Percentiles rank a stretch among this genome's conserved stretches.
phyloP scores from a whole-genome alignment of 2,329 filamentous ascomycete species.

The Nemania abortiva region DNA sequence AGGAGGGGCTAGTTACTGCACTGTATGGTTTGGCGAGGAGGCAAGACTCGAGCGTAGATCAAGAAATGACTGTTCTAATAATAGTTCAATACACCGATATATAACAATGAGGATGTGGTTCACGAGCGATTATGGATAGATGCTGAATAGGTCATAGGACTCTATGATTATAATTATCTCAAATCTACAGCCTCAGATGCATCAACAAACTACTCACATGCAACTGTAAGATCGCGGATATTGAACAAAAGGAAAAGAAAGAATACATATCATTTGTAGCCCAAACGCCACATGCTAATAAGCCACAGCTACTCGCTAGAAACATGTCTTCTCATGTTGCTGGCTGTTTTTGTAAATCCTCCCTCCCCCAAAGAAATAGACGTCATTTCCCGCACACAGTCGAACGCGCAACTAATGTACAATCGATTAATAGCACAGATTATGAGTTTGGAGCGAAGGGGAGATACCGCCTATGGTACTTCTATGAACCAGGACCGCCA shows the following conservation, averaged over 20 bases:
- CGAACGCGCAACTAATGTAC: conserved; percentile 33
- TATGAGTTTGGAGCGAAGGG: background rate
- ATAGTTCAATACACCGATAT: background rate
- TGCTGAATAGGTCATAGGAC: background rate
- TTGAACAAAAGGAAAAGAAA: conserved; percentile 33
- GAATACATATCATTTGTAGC: conserved; percentile 37
- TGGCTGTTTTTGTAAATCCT: conserved; percentile 14
- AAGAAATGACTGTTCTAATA: background rate
- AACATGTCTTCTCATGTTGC: background rate
- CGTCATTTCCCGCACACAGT: conserved; percentile 6
- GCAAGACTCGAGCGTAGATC: too few species aligned
- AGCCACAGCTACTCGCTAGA: background rate
- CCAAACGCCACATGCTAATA: conserved; percentile 30
- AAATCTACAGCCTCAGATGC: background rate
- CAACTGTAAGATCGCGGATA: background rate
- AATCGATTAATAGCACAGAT: conserved; percentile 16
- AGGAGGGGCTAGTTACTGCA: background rate
- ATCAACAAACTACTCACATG: background rate
- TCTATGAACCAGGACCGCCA: conserved; percentile 40
- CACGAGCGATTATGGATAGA: background rate
- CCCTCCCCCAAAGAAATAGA: conserved; percentile 28
- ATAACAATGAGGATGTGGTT: background rate
- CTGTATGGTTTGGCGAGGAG: background rate
- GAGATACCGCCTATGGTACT: background rate
- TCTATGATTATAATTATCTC: background rate